phyloP scores from a whole-genome alignment of 768 basidiomycete genomes.

The Tylopilus intermedius region DNA sequence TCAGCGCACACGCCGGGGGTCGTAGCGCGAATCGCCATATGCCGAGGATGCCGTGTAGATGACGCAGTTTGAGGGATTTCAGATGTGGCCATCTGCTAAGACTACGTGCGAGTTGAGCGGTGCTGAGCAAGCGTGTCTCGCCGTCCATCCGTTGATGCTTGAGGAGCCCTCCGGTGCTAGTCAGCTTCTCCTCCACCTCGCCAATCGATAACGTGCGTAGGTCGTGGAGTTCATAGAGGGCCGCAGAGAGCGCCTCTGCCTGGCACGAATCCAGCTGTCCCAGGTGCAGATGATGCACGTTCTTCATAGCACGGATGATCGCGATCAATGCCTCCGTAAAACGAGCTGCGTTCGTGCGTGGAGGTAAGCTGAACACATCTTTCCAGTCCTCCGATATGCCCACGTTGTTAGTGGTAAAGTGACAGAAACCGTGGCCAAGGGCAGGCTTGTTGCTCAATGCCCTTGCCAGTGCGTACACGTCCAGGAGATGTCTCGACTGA shows the following conservation, averaged over 20 bases:
- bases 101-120: slow-evolving; percentile 18
- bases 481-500: slow-evolving; percentile 1
- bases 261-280: slow-evolving; percentile 10
- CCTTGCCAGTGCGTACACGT: slow-evolving; percentile 17
- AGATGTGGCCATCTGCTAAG: slow-evolving; percentile 12
- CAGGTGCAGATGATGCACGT: slow-evolving; percentile 14
- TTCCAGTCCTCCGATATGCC: neutral
- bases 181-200: neutral
- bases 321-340: slow-evolving; percentile 18
- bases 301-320: slow-evolving; percentile 17
- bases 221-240: slow-evolving; percentile 9
- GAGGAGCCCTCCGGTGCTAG: neutral
- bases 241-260: slow-evolving; percentile 7
- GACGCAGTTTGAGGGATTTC: slow-evolving; percentile 10
- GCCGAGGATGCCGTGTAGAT: slow-evolving; percentile 10
- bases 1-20: slow-evolving; percentile 14
- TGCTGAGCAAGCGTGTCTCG: slow-evolving; percentile 5
- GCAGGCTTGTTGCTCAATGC: slow-evolving; percentile 13
- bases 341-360: neutral
- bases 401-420: slow-evolving; percentile 18
- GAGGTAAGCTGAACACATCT: neutral
- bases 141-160: neutral
- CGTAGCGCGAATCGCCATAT: slow-evolving; percentile 15
- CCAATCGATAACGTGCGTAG: slow-evolving; percentile 15
- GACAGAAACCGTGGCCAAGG: slow-evolving; percentile 10